These are phyloP conservation scores for Aquilaria malaccensis DNA, from an alignment of 345 rosid genomes.

Conservation along the genomic window DNA sequence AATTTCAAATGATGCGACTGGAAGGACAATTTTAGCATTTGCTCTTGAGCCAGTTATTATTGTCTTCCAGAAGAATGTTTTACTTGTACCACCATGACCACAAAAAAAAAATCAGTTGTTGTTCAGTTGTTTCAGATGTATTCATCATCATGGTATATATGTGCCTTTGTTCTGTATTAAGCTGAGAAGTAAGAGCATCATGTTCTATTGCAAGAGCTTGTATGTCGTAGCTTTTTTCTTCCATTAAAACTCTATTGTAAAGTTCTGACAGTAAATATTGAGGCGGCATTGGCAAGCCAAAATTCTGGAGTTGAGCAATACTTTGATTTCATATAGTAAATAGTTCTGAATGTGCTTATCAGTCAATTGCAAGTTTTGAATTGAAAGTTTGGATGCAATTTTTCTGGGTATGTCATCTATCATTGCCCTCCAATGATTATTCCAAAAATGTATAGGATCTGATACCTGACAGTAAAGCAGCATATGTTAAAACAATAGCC, in stretches of 20 bases:
- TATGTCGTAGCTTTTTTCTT: neutral
- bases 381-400: neutral
- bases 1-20: neutral
- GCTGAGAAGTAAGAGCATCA: neutral
- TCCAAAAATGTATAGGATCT: neutral
- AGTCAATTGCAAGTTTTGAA: neutral
- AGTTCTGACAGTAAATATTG: neutral
- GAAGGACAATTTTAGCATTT: neutral
- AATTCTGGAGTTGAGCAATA: no score
- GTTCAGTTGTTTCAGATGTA: neutral
- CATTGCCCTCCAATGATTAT: neutral
- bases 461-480: neutral
- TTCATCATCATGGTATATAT: neutral
- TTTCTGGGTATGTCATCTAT: neutral
- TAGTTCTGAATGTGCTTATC: neutral
- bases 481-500: neutral
- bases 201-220: neutral
- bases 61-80: neutral
- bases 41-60: neutral
- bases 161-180: neutral
- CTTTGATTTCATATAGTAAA: neutral
- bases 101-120: neutral
- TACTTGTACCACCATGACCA: neutral
- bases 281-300: neutral
- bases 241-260: neutral